Evolutionary conservation across 2,329 filamentous ascomycete species (phyloP).

Genomic region (Incumbomyces delicatus): DNA sequence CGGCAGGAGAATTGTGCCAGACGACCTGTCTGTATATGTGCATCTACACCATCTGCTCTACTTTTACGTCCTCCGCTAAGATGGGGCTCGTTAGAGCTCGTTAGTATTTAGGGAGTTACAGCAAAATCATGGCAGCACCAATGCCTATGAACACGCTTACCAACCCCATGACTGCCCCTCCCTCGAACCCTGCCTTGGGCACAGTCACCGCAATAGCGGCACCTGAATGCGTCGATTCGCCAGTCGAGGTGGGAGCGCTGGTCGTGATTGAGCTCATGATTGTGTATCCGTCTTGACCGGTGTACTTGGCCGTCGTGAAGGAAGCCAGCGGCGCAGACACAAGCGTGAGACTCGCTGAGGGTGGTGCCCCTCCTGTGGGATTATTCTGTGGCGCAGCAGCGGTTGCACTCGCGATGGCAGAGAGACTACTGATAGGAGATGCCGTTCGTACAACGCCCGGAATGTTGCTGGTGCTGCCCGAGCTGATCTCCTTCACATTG

Average conservation of each 20-base stretch:
- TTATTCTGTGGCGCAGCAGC: neutral
- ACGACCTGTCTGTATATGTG: no score
- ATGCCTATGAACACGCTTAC: neutral
- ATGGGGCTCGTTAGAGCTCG: no score
- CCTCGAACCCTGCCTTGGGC: neutral
- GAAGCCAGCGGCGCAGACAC: neutral
- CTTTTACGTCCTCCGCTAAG: no score
- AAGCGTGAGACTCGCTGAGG: neutral
- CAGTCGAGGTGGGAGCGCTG: neutral
- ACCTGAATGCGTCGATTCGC: neutral
- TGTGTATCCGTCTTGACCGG: neutral
- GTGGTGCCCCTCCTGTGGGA: neutral
- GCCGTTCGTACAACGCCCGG: slow-evolving; percentile 24
- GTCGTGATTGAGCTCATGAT: neutral
- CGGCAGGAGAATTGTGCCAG: no score
- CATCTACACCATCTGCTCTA: no score
- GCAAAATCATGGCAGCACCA: neutral
- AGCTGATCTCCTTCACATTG: slow-evolving; percentile 44
- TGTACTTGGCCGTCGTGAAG: neutral
- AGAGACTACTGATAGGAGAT: slow-evolving; percentile 23
- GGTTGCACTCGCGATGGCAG: neutral
- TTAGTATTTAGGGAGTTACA: neutral
- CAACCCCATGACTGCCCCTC: neutral
- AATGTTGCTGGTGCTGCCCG: neutral
- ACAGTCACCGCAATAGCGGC: neutral